Base-by-base conservation (phyloP, 495 filamentous ascomycete species). In the Rhypophila decipiens region DNA sequence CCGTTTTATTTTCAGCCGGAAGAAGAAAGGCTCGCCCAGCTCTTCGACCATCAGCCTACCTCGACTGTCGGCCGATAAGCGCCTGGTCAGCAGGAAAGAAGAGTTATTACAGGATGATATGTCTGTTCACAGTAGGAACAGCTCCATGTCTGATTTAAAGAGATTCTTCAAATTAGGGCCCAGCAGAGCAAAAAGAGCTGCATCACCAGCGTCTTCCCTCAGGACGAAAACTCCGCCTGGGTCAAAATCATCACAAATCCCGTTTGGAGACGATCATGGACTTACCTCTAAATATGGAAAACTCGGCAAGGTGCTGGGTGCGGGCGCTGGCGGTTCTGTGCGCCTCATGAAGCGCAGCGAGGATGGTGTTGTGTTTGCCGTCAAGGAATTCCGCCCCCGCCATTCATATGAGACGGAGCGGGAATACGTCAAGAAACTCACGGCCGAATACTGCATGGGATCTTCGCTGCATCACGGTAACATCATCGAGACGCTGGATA, bases 401-500 rank as follows among this genome's bases (percentile, higher is more conserved):
- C 91, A 99, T 70, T 81, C 85, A 4, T 96, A 96, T 67, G 93
- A 99, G 64, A 87, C 84, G 3, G 81, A 93, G 67, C 86, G 85
- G 51, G 94, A 97, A 51, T 99, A 99, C 51, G 87, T 88, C 50
- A 99, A 99, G 69, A 99, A 99, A 59, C 84, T 99, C 44, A 99
- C 94, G n/a, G 93, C 93, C 2, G 93, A 99, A 64, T 99, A 97
- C 65, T 99, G 93, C 65, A 90, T 99, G 58, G 93, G 93, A 9
- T 96, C 91, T 3, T 95, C 94, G 20, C 69, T 99, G 34, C 93
- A 97, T 58, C 93, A 99, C 58, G 93, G 94, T 44, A 99, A 99
- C 64, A 90, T 99, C 53, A 95, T 99, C 59, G 93, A 97, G 64
- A 96, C 93, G 8, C 75, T 99, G 29, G 93, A 99, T 63, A 95